Base-by-base conservation (phyloP, 345 rosid species). In the Brassica napus region DNA sequence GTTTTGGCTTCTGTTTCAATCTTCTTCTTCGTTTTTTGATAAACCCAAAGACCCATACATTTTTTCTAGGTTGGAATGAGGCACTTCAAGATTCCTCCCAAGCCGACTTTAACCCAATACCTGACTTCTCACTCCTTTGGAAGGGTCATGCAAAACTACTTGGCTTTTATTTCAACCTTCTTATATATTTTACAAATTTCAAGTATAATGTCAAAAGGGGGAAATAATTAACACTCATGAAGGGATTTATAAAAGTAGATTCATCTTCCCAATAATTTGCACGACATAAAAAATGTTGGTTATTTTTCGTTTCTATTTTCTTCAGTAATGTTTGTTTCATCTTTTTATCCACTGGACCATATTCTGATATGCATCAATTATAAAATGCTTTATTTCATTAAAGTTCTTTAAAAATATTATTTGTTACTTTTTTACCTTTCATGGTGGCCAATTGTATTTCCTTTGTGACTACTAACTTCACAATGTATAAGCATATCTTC, bases 321-420 rank as follows among this genome's bases (percentile, higher is more conserved):
- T 28, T 71, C 30, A 37, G 49, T 65, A 71, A 30, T 42, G 31
- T 65, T 54, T 64, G 72, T 61, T 65, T 65, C 77, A 71, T 57
- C 35, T 42, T 21, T 66, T 4, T 55, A 24, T 44, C 34, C 54
- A 14, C 23, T n/a, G 73, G 77, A 72, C 68, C 73, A 67, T 72
- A 65, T 66, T 72, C 73, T 42, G 23, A n/a, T 42, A 11, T 42
- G 77, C 62, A 58, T 68, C 62, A 58, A 42, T 77, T 71, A 64
- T 55, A 65, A 42, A 37, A 79, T 78, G 57, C 73, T 79, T 58
- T 79, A 72, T 78, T 78, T 73, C 63, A 32, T 6, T 55, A 18
- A 78, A 55, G 61, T 71, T 63, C 30, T 5, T 52, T 16, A 55
- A 55, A 55, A 55, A 55, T 55, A 18, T 55, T 55, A 55, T 16